Conservation (phyloP, 1,139 yeast genomes). For the Pichia sp. region DNA sequence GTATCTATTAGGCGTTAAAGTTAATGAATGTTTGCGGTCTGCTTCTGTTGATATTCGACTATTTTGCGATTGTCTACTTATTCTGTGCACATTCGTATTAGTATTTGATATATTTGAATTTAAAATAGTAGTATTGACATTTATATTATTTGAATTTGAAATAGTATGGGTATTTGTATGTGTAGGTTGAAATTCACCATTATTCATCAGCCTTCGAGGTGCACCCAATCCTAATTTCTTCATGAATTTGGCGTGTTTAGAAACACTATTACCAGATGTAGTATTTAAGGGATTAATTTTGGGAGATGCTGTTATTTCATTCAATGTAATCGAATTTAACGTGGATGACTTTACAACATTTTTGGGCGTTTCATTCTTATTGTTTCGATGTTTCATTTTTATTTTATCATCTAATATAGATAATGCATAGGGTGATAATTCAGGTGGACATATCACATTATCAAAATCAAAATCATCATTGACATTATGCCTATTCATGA, state of each 20-base stretch:
- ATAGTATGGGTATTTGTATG: background rate
- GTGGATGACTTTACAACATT: background rate
- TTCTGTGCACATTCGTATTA: background rate
- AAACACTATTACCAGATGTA: background rate
- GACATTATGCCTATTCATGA: background rate
- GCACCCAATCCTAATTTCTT: constrained; percentile 27
- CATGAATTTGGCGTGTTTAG: constrained; percentile 17
- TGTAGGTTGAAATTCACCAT: constrained; percentile 4
- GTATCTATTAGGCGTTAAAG: constrained; percentile 6
- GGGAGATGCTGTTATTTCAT: constrained; percentile 3
- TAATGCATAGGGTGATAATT: constrained; percentile 52
- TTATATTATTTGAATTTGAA: background rate
- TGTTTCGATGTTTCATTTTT: background rate
- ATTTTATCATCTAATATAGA: constrained; percentile 32
- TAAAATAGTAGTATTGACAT: background rate
- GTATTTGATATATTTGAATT: background rate
- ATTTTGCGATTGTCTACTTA: background rate
- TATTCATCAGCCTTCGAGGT: constrained; percentile 22
- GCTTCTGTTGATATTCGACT: background rate
- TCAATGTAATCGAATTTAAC: constrained; percentile 1
- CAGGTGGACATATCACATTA: constrained; percentile 54
- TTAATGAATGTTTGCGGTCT: constrained; percentile 3
- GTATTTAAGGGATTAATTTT: background rate
- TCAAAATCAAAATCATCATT: constrained; percentile 28
- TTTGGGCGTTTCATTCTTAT: background rate